Percentiles rank a stretch among this genome's conserved stretches.
Evolutionary conservation across 2,329 filamentous ascomycete genomes (phyloP).

Genomic region (Simplicillium aogashimaense): DNA sequence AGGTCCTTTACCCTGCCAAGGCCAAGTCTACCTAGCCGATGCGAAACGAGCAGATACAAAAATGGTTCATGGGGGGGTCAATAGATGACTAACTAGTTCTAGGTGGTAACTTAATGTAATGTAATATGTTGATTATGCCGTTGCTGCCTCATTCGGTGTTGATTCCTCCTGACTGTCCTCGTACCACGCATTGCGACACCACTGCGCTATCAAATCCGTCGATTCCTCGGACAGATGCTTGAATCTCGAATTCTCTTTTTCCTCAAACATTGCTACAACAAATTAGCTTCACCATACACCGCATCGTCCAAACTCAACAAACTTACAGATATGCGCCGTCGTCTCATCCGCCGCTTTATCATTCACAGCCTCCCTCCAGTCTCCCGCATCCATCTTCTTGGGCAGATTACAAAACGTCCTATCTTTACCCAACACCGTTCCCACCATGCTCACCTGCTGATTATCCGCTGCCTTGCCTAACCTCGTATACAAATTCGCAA

Average conservation of each 20-base stretch:
- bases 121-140: background rate
- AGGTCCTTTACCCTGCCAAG: conserved; percentile 38
- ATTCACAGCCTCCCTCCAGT: conserved; percentile 68
- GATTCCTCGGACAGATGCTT: conserved; percentile 56
- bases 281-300: conserved; percentile 3
- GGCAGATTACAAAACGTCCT: conserved; percentile 87
- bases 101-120: too few relatives aligned
- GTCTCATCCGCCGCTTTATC: conserved; percentile 72
- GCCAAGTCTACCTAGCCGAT: background rate
- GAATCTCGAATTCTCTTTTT: conserved; percentile 63
- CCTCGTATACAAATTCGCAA: conserved; percentile 78
- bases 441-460: conserved; percentile 41
- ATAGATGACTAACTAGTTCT: too few relatives aligned
- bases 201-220: conserved; percentile 52
- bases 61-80: too few relatives aligned
- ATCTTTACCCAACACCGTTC: conserved; percentile 54
- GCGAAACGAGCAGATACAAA: too few relatives aligned
- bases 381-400: conserved; percentile 37
- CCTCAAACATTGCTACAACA: conserved; percentile 58
- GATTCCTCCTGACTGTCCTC: conserved; percentile 33
- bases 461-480: conserved; percentile 59
- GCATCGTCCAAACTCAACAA: background rate
- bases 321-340: conserved; percentile 64
- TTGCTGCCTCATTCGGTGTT: conserved; percentile 11
- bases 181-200: conserved; percentile 60